Conservation (phyloP, 2,329 filamentous ascomycete species). For the Neopestalotiopsis rosae region DNA sequence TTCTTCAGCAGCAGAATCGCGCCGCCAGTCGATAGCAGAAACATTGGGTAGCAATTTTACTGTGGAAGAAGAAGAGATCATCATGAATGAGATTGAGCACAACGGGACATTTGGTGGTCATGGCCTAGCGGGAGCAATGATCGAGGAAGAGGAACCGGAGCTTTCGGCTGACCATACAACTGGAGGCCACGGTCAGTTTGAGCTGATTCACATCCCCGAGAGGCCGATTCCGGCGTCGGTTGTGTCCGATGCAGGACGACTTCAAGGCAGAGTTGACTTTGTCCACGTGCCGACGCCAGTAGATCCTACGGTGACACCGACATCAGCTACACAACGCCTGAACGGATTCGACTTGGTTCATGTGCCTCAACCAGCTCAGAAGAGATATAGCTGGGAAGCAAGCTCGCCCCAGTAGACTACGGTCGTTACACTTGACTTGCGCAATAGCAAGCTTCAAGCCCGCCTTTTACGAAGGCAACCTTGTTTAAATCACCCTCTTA, state of each 20-base stretch:
- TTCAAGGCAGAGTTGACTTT: constrained; percentile 12
- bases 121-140: neutral
- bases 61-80: constrained; percentile 52
- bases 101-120: neutral
- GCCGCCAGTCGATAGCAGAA: constrained; percentile 39
- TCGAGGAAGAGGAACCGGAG: constrained; percentile 11
- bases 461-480: neutral
- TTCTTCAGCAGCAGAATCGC: constrained; percentile 29
- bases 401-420: neutral
- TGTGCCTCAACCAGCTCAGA: constrained; percentile 37
- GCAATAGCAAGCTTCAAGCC: neutral
- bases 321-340: constrained; percentile 25
- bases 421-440: too few relatives aligned
- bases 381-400: constrained; percentile 40
- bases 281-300: constrained; percentile 18
- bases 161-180: neutral
- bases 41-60: constrained; percentile 65
- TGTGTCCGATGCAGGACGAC: constrained; percentile 5
- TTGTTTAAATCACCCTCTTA: neutral
- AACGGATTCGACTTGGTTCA: constrained; percentile 37
- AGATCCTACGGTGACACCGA: neutral
- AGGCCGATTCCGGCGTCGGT: constrained; percentile 5
- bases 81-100: neutral
- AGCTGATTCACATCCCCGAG: constrained; percentile 19
- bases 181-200: constrained; percentile 15